phyloP scores from a whole-genome alignment of 1,284 basidiomycete species.

The Clitocybe nebularis region DNA sequence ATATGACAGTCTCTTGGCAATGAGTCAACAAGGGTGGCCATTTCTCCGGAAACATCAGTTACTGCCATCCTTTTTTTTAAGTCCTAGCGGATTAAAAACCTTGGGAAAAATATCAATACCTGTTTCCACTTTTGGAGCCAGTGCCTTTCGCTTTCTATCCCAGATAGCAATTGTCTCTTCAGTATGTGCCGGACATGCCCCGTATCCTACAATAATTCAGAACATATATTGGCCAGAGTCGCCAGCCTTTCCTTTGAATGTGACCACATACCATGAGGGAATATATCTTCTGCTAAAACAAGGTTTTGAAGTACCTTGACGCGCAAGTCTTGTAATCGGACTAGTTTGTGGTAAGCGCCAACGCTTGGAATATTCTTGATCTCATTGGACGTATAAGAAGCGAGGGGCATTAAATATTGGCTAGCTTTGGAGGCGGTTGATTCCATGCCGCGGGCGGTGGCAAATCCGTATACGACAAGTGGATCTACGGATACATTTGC shows the following conservation, averaged over 20 bases:
- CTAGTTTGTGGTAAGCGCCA: conserved; percentile 55
- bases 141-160: conserved; percentile 41
- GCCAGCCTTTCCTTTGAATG: conserved; percentile 21
- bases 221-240: conserved; percentile 21
- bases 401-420: conserved; percentile 52
- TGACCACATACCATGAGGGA: conserved; percentile 50
- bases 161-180: conserved; percentile 40
- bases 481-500: conserved; percentile 49
- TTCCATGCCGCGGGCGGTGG: conserved; percentile 35
- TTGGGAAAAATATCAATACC: conserved; percentile 31
- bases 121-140: conserved; percentile 45
- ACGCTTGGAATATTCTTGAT: conserved; percentile 51
- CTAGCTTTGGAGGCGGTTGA: conserved; percentile 51
- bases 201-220: conserved; percentile 44
- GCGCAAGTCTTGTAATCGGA: conserved; percentile 52
- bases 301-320: conserved; percentile 45
- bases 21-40: conserved; percentile 41
- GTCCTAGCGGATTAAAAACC: neutral
- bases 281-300: conserved; percentile 53
- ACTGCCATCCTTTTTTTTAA: conserved; percentile 29
- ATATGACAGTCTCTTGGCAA: conserved; percentile 36
- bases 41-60: conserved; percentile 60
- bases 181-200: conserved; percentile 48
- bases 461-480: conserved; percentile 55
- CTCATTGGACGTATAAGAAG: conserved; percentile 47